Percentiles rank a stretch among this genome's conserved stretches.
phyloP scores from a whole-genome alignment of 176 grass and related monocot species.

The barley (Hordeum vulgare) region DNA sequence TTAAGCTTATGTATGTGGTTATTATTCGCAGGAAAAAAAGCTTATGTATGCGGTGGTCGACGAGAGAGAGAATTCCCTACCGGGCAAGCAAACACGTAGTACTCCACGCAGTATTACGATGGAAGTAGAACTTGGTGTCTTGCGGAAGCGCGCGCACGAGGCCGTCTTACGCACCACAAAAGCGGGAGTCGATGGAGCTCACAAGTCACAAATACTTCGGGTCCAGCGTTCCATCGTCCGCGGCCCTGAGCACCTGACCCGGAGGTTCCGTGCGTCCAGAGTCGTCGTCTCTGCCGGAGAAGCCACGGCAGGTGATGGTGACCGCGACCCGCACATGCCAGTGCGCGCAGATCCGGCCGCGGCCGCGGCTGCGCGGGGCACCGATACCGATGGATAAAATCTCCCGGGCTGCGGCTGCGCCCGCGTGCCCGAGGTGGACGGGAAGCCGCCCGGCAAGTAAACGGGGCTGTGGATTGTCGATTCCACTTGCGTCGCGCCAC shows the following conservation, averaged over 20 bases:
- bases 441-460: neutral
- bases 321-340: neutral
- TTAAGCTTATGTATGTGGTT: neutral
- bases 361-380: neutral
- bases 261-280: neutral
- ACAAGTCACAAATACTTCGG: neutral
- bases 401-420: neutral
- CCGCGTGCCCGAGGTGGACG: neutral
- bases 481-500: neutral
- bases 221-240: neutral
- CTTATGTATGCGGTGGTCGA: neutral
- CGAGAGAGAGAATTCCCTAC: neutral
- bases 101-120: neutral
- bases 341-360: neutral
- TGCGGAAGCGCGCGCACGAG: constrained; percentile 4
- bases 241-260: neutral
- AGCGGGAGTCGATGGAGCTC: neutral
- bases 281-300: neutral
- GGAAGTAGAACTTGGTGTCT: neutral
- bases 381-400: neutral
- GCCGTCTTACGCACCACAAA: neutral
- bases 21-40: no score
- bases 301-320: constrained; percentile 7
- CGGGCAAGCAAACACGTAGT: neutral
- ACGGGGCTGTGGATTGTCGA: neutral